Percentiles rank a stretch among this genome's conserved stretches.
Evolutionary conservation across 2,329 filamentous ascomycete genomes (phyloP).

Genomic region (Trichoderma pleuroti): DNA sequence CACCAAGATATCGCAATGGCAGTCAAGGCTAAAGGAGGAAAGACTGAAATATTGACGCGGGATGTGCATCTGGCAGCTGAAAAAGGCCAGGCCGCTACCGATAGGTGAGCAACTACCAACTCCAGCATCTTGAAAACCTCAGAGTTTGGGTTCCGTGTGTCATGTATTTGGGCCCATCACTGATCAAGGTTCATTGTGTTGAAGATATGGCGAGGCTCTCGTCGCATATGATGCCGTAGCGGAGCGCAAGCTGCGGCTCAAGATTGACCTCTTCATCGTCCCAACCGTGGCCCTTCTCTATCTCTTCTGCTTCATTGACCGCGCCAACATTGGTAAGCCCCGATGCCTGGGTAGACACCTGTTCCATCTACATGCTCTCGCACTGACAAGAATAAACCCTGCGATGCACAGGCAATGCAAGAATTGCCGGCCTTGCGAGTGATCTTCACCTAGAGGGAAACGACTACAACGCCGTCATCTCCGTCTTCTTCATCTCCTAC

Average conservation of each 20-base stretch:
- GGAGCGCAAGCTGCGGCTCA: conserved; percentile 56
- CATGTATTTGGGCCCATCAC: not conserved
- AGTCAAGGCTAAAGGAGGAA: not conserved
- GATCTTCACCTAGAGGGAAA: conserved; percentile 58
- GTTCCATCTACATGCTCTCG: not conserved
- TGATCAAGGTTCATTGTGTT: not conserved
- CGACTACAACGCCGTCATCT: conserved; percentile 67
- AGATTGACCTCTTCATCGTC: conserved; percentile 63
- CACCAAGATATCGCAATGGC: not conserved
- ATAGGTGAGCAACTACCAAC: conserved; percentile 34
- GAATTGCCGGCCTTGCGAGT: conserved; percentile 59
- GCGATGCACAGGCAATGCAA: conserved; percentile 56
- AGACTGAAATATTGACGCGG: not conserved
- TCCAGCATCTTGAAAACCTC: not conserved
- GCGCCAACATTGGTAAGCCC: conserved; percentile 64
- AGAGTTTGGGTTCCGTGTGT: not conserved
- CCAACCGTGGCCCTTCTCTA: conserved; percentile 65
- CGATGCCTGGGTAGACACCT: not conserved
- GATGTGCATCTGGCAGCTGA: conserved; percentile 35
- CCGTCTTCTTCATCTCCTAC: conserved; percentile 69
- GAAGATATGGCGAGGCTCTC: conserved; percentile 47
- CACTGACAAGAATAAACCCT: not conserved
- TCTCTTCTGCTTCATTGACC: conserved; percentile 70
- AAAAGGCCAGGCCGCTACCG: conserved; percentile 44
- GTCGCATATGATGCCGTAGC: conserved; percentile 54